These are phyloP conservation scores for Akanthomyces dipterigenus DNA, from an alignment of 2,329 filamentous ascomycete genomes.

Conservation along the genomic window DNA sequence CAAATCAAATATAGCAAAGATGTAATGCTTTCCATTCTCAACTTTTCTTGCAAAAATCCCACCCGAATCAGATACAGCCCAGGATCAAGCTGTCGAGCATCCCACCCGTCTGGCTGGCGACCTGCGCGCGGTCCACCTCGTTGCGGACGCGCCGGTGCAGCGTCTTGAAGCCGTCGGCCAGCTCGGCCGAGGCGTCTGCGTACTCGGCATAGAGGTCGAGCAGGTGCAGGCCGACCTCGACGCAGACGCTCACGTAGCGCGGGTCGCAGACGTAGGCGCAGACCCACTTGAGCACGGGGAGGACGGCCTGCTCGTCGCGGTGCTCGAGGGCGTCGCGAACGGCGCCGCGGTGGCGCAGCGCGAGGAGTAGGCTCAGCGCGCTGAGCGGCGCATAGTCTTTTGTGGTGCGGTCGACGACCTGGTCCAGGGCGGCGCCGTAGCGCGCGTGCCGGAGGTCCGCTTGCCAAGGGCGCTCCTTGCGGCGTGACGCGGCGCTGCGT, in stretches of 20 bases:
- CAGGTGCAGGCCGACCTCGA: conserved; percentile 75
- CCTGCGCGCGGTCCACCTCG: conserved; percentile 77
- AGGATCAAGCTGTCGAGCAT: conserved; percentile 67
- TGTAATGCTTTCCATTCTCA: not conserved
- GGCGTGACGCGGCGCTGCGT: conserved; percentile 29
- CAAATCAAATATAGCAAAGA: not conserved
- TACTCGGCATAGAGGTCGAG: conserved; percentile 84
- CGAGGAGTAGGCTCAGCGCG: conserved; percentile 71
- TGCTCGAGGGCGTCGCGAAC: conserved; percentile 72
- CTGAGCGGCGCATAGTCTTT: conserved; percentile 52
- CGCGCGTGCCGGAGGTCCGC: conserved; percentile 69
- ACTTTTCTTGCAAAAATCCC: no score
- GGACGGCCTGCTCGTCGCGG: conserved; percentile 72
- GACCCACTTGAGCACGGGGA: conserved; percentile 79
- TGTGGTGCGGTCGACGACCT: conserved; percentile 54
- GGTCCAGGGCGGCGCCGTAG: conserved; percentile 72
- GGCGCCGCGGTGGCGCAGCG: conserved; percentile 81
- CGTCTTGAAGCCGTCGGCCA: conserved; percentile 62
- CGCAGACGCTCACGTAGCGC: conserved; percentile 70
- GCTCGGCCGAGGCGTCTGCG: conserved; percentile 63
- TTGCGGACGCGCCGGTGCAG: conserved; percentile 64
- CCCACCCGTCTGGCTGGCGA: conserved; percentile 73
- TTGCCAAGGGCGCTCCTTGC: conserved; percentile 72
- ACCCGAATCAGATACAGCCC: not conserved
- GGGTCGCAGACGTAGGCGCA: conserved; percentile 76